phyloP scores from a whole-genome alignment of 805 yeast species.

The Metschnikowia matae region DNA sequence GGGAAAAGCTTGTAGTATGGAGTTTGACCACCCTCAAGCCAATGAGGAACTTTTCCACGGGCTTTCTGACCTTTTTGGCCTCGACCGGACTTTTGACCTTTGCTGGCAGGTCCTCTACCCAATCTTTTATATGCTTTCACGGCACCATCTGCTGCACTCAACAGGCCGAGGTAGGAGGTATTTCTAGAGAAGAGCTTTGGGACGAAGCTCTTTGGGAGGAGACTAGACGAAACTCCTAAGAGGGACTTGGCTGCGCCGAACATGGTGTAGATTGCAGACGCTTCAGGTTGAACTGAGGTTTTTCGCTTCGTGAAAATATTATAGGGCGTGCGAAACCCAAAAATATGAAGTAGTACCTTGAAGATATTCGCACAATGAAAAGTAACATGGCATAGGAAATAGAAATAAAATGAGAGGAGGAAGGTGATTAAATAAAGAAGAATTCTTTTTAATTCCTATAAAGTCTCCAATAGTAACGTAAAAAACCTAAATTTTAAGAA shows the following conservation, averaged over 20 bases:
- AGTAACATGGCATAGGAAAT: too few species aligned
- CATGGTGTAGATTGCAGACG: conserved; percentile 3
- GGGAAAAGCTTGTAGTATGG: conserved; percentile 83
- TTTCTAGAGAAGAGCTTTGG: conserved; percentile 23
- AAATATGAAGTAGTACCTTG: background rate
- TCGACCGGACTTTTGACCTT: conserved; percentile 93
- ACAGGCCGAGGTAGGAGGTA: conserved; percentile 47
- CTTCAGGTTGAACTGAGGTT: conserved; percentile 1
- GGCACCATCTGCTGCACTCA: conserved; percentile 61
- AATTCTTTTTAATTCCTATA: background rate
- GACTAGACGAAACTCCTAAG: conserved; percentile 1
- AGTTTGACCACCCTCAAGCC: conserved; percentile 99
- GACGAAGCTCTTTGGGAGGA: background rate
- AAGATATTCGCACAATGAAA: too few species aligned
- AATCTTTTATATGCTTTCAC: conserved; percentile 62
- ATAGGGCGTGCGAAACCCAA: background rate
- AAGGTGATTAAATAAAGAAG: background rate
- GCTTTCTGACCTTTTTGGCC: conserved; percentile 99
- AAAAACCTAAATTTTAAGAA: background rate
- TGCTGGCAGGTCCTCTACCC: conserved; percentile 94
- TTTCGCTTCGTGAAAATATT: conserved; percentile 2
- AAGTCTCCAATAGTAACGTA: too few species aligned
- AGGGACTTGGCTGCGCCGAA: conserved; percentile 4
- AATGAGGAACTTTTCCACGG: conserved; percentile 79
- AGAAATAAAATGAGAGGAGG: too few species aligned